Percentiles rank a stretch among this genome's conserved stretches.
phyloP scores from a whole-genome alignment of 345 rosid species.

The Erucastrum elatum region DNA sequence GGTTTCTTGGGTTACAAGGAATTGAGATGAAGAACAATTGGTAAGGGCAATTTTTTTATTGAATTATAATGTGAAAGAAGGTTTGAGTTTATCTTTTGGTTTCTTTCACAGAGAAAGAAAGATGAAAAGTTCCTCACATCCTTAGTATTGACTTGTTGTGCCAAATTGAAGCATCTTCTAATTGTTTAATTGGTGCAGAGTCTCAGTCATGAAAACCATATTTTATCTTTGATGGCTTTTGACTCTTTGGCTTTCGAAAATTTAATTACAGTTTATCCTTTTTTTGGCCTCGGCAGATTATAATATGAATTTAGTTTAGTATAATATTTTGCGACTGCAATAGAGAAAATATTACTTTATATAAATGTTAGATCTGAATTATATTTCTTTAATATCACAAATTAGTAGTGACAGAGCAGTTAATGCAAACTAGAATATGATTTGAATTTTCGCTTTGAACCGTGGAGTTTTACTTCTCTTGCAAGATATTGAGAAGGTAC shows the following conservation, averaged over 20 bases:
- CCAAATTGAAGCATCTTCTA: slow-evolving; percentile 26
- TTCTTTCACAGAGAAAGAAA: slow-evolving; percentile 23
- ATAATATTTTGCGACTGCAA: background rate
- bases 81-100: slow-evolving; percentile 4
- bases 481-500: background rate
- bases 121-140: slow-evolving; percentile 24
- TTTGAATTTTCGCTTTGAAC: background rate
- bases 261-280: slow-evolving; percentile 17
- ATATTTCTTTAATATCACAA: background rate
- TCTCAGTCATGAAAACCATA: slow-evolving; percentile 35
- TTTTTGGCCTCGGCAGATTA: slow-evolving; percentile 9
- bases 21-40: background rate
- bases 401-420: background rate
- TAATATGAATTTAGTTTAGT: background rate
- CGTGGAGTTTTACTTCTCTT: background rate
- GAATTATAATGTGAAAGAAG: slow-evolving; percentile 2
- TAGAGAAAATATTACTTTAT: background rate
- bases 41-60: background rate
- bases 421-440: background rate
- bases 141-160: slow-evolving; percentile 31
- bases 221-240: slow-evolving; percentile 30
- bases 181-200: slow-evolving; percentile 31
- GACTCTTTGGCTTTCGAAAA: slow-evolving; percentile 31
- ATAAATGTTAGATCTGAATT: background rate
- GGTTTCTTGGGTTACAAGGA: slow-evolving; percentile 23